These are phyloP conservation scores for Fusarium citri DNA, from an alignment of 2,329 filamentous ascomycete genomes.

Conservation along the genomic window DNA sequence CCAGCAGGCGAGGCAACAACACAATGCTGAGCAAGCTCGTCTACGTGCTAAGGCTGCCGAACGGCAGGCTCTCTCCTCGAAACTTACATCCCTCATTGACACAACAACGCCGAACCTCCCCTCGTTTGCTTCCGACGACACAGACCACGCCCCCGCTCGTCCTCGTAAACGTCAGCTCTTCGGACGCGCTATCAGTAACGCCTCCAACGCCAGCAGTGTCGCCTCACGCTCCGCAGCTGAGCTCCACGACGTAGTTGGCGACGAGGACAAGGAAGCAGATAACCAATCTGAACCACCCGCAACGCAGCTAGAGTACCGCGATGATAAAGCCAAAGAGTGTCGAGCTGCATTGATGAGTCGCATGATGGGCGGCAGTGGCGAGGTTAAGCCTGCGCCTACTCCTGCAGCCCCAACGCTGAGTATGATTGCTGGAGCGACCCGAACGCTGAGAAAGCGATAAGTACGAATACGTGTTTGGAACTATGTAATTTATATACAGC, in stretches of 20 bases:
- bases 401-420: constrained; percentile 12
- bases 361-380: constrained; percentile 51
- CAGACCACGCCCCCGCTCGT: constrained; percentile 33
- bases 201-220: constrained; percentile 62
- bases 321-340: constrained; percentile 60
- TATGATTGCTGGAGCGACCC: constrained; percentile 21
- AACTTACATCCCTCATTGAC: constrained; percentile 58
- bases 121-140: constrained; percentile 32
- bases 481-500: not conserved
- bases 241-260: constrained; percentile 45
- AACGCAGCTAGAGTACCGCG: constrained; percentile 66
- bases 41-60: constrained; percentile 52
- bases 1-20: constrained; percentile 25
- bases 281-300: constrained; percentile 53
- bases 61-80: constrained; percentile 56
- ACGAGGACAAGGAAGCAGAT: constrained; percentile 42
- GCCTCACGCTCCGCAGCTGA: constrained; percentile 54
- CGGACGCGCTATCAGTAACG: constrained; percentile 69
- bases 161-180: constrained; percentile 62
- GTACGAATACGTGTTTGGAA: not conserved
- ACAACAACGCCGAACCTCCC: constrained; percentile 38
- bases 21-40: constrained; percentile 40
- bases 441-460: constrained; percentile 43
- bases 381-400: constrained; percentile 26
- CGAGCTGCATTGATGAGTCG: constrained; percentile 59